Evolutionary conservation across 176 grass and related monocot genomes (phyloP).

Genomic region (Hsuehochloa calcarea): DNA sequence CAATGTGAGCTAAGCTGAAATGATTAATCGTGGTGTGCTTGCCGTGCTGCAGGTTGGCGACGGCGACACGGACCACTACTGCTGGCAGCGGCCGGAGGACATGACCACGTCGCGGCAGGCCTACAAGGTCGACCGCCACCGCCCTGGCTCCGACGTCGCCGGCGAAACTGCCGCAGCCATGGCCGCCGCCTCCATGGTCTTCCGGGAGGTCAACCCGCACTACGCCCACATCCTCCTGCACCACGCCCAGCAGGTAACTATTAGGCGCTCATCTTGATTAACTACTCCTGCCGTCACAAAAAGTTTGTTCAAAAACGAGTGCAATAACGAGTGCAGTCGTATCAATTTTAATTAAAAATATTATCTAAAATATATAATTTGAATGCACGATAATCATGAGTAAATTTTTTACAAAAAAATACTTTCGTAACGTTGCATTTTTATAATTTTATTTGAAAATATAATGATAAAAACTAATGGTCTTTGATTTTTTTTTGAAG

Average conservation of each 20-base stretch:
- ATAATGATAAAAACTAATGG: too few relatives aligned
- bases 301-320: too few relatives aligned
- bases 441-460: too few relatives aligned
- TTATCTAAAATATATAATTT: too few relatives aligned
- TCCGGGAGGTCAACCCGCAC: constrained; percentile 57
- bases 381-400: too few relatives aligned
- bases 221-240: constrained; percentile 69
- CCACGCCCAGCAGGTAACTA: constrained; percentile 51
- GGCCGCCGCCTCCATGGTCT: constrained; percentile 64
- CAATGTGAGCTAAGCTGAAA: not conserved
- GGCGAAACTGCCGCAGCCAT: constrained; percentile 78
- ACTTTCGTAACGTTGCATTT: too few relatives aligned
- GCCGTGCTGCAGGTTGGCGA: constrained; percentile 64
- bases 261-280: not conserved
- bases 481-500: too few relatives aligned
- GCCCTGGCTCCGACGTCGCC: constrained; percentile 68
- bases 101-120: constrained; percentile 95
- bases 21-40: not conserved
- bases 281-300: not conserved
- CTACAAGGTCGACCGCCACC: constrained; percentile 69
- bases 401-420: too few relatives aligned
- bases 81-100: constrained; percentile 93
- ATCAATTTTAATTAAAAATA: too few relatives aligned
- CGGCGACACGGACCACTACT: constrained; percentile 94
- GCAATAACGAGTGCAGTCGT: too few relatives aligned